Evolutionary conservation across 2,329 filamentous ascomycete genomes (phyloP).

Genomic region (Diaporthe longicolla): DNA sequence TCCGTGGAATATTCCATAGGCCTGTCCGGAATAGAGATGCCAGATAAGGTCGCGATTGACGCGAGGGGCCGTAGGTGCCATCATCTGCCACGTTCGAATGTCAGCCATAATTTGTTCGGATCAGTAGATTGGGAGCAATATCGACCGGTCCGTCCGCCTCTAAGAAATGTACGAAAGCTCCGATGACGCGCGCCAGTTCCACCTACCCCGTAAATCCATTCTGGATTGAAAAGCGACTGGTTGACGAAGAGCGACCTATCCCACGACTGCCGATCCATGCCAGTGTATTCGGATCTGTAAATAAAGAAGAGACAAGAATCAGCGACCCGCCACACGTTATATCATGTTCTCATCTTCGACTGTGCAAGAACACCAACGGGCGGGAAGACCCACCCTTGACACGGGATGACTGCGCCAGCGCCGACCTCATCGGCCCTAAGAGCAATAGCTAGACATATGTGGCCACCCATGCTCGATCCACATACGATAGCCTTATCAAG

Average conservation of each 20-base stretch:
- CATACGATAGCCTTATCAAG: conserved; percentile 63
- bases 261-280: conserved; percentile 56
- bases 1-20: conserved; percentile 66
- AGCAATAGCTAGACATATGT: conserved; percentile 62
- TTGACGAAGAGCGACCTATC: conserved; percentile 63
- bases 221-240: conserved; percentile 61
- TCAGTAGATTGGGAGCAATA: no score
- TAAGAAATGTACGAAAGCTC: no score
- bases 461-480: conserved; percentile 65
- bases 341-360: no score
- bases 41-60: conserved; percentile 63
- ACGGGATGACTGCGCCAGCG: conserved; percentile 60
- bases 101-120: no score
- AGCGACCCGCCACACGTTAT: no score
- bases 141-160: no score
- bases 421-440: conserved; percentile 61
- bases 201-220: conserved; percentile 60
- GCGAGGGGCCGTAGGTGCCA: conserved; percentile 59
- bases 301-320: no score
- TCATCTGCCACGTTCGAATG: conserved; percentile 50
- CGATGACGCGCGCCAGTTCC: no score
- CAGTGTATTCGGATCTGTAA: conserved; percentile 45
- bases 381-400: conserved; percentile 51
- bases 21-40: conserved; percentile 64
- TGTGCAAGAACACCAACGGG: no score